Evolutionary conservation across 2,329 filamentous ascomycete species (phyloP), one percentile per base, ranked within the genome.

Genomic region (Fusarium begoniae): DNA sequence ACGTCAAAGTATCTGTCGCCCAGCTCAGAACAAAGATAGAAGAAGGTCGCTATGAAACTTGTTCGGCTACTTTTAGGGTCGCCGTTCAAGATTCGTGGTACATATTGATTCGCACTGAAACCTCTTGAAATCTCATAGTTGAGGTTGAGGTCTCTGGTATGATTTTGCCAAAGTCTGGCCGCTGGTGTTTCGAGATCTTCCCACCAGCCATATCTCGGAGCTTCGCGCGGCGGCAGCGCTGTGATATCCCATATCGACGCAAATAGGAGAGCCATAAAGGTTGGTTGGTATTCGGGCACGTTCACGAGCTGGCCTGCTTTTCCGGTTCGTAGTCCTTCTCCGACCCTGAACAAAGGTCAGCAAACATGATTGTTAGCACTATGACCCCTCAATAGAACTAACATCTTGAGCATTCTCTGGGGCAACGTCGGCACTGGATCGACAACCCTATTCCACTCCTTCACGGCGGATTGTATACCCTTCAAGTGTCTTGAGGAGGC

Each of bases 21-120:
- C 65, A 86, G 76, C 68, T 85, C 84, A 53, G 85, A 82, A 78
- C 84, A 83, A 47, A 86, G 81, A 75, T 86, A 86, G 76, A 86
- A 84, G 75, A 85, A 85, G 40, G 84, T 85, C 45, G 84, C 83
- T 61, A 86, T 84, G 76, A 85, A 86, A 61, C 83, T 84, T 43
- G 83, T 84, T 53, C 84, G 81, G 70, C 84, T 86, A 61, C 81
- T 82, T 57, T 78, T 81, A 24, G 80, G 78, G 66, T 82, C 81
- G 28, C 79, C 77, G 45, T 82, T 82, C 35, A 82, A 68, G 55
- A 82, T 82, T 28, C 76, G 77, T 28, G 81, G 80, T 63, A 80
- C 77, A 70, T 82, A 81, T 54, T 79, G 80, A 41, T 76, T 73
- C 30, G 80, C 74, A 41, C 76, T 80, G 58, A 82, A 82, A 10